phyloP scores from a whole-genome alignment of 2,329 filamentous ascomycete species.

The Juglanconis juglandina region DNA sequence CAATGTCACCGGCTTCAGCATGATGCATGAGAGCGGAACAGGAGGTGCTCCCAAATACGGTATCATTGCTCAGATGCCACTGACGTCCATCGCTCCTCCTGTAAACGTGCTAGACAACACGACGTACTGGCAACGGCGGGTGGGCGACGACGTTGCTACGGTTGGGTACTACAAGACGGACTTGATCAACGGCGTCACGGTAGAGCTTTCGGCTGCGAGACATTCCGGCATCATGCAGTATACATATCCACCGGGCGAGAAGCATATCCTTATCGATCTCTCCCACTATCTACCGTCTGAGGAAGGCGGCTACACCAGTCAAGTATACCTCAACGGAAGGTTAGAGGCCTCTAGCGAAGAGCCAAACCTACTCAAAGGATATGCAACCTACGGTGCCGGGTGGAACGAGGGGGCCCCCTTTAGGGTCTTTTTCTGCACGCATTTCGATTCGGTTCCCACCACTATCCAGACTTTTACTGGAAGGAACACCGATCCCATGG shows the following conservation, averaged over 20 bases:
- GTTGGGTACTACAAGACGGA: constrained; percentile 54
- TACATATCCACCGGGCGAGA: constrained; percentile 40
- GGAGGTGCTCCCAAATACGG: constrained; percentile 59
- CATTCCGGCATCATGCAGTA: constrained; percentile 53
- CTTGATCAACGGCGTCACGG: constrained; percentile 44
- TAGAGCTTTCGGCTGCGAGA: constrained; percentile 46
- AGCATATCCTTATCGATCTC: constrained; percentile 43
- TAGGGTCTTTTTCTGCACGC: constrained; percentile 41
- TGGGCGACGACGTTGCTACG: constrained; percentile 37
- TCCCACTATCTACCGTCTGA: constrained; percentile 46
- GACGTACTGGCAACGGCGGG: constrained; percentile 43
- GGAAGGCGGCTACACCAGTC: constrained; percentile 38
- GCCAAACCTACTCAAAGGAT: constrained; percentile 36
- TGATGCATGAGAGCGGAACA: constrained; percentile 55
- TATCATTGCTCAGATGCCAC: constrained; percentile 47
- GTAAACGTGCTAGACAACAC: constrained; percentile 46
- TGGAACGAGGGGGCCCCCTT: constrained; percentile 42
- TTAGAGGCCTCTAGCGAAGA: constrained; percentile 27
- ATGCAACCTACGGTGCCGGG: constrained; percentile 43
- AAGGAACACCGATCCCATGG: constrained; percentile 43
- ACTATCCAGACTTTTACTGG: constrained; percentile 36
- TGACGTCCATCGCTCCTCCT: constrained; percentile 36
- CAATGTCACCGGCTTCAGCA: constrained; percentile 46
- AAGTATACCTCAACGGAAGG: constrained; percentile 35
- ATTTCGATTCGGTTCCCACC: constrained; percentile 35